Conservation (phyloP, 257 asterid species). For the Nicotiana otophora region DNA sequence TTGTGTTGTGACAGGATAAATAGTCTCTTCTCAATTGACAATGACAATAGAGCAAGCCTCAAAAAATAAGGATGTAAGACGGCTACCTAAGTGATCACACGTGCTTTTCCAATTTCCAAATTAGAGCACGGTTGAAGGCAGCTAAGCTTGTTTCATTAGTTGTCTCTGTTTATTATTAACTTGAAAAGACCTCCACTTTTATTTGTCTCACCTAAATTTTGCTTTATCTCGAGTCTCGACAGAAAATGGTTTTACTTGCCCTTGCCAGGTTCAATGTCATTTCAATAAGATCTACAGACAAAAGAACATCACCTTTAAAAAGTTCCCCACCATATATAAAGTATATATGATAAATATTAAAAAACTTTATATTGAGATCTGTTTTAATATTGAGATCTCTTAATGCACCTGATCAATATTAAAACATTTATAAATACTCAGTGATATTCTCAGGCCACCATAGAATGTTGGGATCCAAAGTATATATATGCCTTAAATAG, state of each 20-base stretch:
- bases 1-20: background rate
- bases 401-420: background rate
- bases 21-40: background rate
- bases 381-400: background rate
- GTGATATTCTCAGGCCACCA: background rate
- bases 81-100: background rate
- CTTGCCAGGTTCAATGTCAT: background rate
- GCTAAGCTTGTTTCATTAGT: conserved; percentile 21
- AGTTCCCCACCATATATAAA: background rate
- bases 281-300: background rate
- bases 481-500: background rate
- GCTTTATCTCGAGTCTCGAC: background rate
- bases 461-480: conserved; percentile 2
- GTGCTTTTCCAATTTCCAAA: background rate
- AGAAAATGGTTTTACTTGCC: background rate
- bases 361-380: no score
- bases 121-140: background rate
- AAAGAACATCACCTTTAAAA: background rate
- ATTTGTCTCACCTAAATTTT: background rate
- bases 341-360: background rate
- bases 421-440: background rate
- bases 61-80: background rate
- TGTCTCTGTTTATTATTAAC: conserved; percentile 19
- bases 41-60: background rate
- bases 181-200: background rate